Evolutionary conservation across 441 rosid genomes (phyloP), one percentile per base, ranked within the genome.

Genomic region (Biscutella laevigata): DNA sequence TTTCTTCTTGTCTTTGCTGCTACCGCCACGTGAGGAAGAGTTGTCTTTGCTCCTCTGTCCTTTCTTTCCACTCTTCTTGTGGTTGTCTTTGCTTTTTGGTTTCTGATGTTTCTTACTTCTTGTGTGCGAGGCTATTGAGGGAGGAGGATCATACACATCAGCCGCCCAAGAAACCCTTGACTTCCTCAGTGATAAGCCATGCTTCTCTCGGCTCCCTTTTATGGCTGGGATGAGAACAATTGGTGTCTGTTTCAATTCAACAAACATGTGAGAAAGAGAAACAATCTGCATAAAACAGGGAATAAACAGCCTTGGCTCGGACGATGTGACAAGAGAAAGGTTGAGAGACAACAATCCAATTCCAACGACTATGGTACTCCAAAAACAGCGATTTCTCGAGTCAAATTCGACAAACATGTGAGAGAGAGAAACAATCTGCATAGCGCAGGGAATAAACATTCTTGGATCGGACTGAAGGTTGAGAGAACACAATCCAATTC

Each of bases 131-230:
- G 73, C 64, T n/a, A 84, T 74, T 8, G 91, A 75, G 11, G 95
- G 94, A 38, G 69, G 71, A 5, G 99, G 99, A 68, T 92, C 99
- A 44, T 86, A 84, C 46, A 92, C 96, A 20, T 88, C 95, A 19
- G 81, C 73, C 1, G 96, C 92, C 98, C 97, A 92, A 39, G 75
- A 69, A 43, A 92, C 86, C 10, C 39, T 69, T 20, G 76, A 64
- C 60, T 75, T 75, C 70, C 22, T 62, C 1, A 77, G 68, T 28
- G 78, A 19, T 30, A 49, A 62, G 6, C 84, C 94, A 41, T 54
- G 68, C 55, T 77, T 85, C 64, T 81, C 84, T 3, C 94, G 82
- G 62, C 86, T 72, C n/a, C 96, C 98, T 75, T 88, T 92, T 62
- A 88, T 61, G 30, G 94, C 95, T 22, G 98, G 80, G 28, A 75